Evolutionary conservation across 2,329 filamentous ascomycete species (phyloP).

Genomic region (Botryotinia globosa): DNA sequence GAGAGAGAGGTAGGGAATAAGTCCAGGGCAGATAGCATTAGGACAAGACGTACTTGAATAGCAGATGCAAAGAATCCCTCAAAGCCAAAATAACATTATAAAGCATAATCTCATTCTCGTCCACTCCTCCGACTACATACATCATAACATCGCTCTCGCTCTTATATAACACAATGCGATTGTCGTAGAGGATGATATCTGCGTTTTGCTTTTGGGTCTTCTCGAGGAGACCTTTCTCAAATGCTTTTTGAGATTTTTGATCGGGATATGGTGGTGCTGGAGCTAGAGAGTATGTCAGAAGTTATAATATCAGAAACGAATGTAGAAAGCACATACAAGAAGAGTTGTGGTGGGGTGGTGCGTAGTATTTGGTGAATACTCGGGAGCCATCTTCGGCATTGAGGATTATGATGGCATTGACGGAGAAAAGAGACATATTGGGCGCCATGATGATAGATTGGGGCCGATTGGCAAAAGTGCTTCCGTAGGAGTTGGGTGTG

Average conservation of each 20-base stretch:
- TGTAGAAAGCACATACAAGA: conserved; percentile 24
- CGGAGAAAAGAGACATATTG: conserved; percentile 71
- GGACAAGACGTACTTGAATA: conserved; percentile 71
- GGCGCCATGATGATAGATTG: conserved; percentile 58
- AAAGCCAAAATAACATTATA: conserved; percentile 94
- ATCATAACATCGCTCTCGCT: conserved; percentile 96
- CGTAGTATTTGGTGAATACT: conserved; percentile 94
- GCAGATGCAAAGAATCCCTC: conserved; percentile 81
- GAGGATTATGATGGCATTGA: conserved; percentile 76
- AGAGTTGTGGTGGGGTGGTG: conserved; percentile 57
- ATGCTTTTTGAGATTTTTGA: conserved; percentile 89
- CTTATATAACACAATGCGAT: conserved; percentile 95
- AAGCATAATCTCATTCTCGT: conserved; percentile 95
- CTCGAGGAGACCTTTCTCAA: conserved; percentile 92
- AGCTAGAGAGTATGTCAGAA: not conserved
- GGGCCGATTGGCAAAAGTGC: not conserved
- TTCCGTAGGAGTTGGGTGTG: not conserved
- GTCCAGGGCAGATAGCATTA: not conserved
- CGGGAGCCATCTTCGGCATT: conserved; percentile 84
- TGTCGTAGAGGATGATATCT: conserved; percentile 97
- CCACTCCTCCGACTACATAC: conserved; percentile 84
- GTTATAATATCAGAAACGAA: conserved; percentile 50
- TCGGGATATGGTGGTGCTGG: conserved; percentile 75
- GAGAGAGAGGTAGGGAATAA: conserved; percentile 7
- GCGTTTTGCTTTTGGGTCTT: conserved; percentile 95